Evolutionary conservation across 768 basidiomycete species (phyloP), one percentile per base, ranked within the genome.

Genomic region (Vararia minispora): DNA sequence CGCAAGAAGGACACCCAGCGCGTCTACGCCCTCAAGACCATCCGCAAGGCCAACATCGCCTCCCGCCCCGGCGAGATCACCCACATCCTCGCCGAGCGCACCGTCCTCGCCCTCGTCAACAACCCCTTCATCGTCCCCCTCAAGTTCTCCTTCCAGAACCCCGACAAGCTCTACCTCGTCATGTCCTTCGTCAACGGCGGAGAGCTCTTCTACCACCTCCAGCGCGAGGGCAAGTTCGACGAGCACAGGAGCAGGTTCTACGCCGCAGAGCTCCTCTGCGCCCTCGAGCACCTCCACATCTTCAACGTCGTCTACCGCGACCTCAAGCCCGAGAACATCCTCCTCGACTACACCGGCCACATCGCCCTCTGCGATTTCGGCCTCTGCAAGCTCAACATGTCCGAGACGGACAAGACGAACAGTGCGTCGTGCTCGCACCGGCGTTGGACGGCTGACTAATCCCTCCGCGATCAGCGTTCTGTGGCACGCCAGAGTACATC

Each of bases 291-390:
- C 63, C 58, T 99, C 40, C 94, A 99, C 51, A 76, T 86, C 35
- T 98, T 98, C 69, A 95, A 99, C 55, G 94, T 99, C 23, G 89
- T 99, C 26, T 98, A 98, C 62, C 87, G 92, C 31, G 94, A 99
- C 58, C 64, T 99, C 48, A 99, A 99, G 56, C 94, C 94, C 10
- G 94, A 99, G 61, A 99, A 99, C 58, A 99, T 98, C 53, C 64
- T 99, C 4, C 64, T 99, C 34, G 94, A 98, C 60, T 98, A 94
- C 52, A 92, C 91, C 0, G 94, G 94, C 7, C 94, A 99, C 53
- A 98, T 99, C 47, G 92, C 94, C 1, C 64, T 99, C 24, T 99
- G 94, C 53, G 94, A 99, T 58, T 99, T 99, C 54, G 94, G 89
- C n/a, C 71, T 91, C 18, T 92, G 88, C 60, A 90, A 91, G 56